Conservation (phyloP, 257 asterid genomes). For the Paulownia fortunei region DNA sequence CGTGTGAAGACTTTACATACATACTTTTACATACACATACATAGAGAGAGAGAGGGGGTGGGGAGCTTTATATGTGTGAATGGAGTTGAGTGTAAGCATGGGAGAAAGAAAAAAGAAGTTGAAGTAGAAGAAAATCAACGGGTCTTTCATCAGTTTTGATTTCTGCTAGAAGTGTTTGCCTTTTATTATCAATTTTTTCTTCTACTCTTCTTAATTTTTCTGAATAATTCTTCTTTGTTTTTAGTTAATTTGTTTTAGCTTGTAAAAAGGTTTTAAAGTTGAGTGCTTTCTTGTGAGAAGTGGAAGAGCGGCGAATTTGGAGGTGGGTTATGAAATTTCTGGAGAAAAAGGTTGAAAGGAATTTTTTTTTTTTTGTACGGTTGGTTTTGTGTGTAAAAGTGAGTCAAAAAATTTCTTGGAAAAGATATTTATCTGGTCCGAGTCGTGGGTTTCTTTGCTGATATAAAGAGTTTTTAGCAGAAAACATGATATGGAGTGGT, state of each 20-base stretch:
- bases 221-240: background rate
- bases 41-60: background rate
- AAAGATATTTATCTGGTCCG: background rate
- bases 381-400: slow-evolving; percentile 19
- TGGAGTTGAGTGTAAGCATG: slow-evolving; percentile 31
- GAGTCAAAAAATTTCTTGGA: slow-evolving; percentile 5
- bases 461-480: slow-evolving; percentile 12
- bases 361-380: background rate
- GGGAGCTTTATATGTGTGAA: slow-evolving; percentile 27
- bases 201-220: background rate
- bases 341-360: background rate
- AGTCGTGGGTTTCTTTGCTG: slow-evolving; percentile 29
- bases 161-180: background rate
- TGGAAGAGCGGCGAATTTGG: background rate
- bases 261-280: slow-evolving; percentile 12
- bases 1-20: slow-evolving; percentile 32
- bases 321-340: slow-evolving; percentile 14
- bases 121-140: slow-evolving; percentile 24
- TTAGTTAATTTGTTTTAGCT: background rate
- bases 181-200: background rate
- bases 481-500: slow-evolving; percentile 19
- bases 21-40: background rate
- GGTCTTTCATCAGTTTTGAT: background rate
- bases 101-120: slow-evolving; percentile 18
- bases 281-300: slow-evolving; percentile 19